Conservation (phyloP, 441 rosid genomes). For the Capsella rubella region DNA sequence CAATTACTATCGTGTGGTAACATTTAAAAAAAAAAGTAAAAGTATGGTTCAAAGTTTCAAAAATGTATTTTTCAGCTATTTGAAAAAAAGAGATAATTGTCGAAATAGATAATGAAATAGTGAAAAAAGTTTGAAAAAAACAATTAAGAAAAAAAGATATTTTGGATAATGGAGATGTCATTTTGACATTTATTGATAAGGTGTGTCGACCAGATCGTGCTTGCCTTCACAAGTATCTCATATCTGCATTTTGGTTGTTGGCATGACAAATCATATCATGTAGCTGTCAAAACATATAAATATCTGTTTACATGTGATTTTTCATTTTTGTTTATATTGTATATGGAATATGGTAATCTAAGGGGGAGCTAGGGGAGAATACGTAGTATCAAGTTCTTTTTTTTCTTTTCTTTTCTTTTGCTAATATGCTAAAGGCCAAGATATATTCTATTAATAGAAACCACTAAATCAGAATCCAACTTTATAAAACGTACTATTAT, state of each 20-base stretch:
- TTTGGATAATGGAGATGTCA: slow-evolving; percentile 2
- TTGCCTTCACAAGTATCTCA: slow-evolving; percentile 32
- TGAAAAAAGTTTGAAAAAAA: background rate
- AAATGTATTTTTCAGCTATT: background rate
- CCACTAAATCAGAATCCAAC: background rate
- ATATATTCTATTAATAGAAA: background rate
- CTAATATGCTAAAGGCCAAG: too few relatives aligned
- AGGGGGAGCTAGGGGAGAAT: too few relatives aligned
- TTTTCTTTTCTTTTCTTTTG: background rate
- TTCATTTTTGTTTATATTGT: background rate
- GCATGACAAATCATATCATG: slow-evolving; percentile 29
- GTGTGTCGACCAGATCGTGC: slow-evolving; percentile 43
- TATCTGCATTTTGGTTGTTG: slow-evolving; percentile 32
- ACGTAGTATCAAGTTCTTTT: background rate
- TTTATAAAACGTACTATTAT: background rate
- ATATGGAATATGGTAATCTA: background rate
- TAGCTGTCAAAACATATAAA: slow-evolving; percentile 29
- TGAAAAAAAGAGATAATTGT: background rate
- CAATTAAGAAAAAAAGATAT: background rate
- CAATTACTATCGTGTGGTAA: background rate
- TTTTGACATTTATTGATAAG: slow-evolving; percentile 22
- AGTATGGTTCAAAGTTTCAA: background rate
- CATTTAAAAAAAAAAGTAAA: background rate
- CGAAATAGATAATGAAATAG: slow-evolving; percentile 9
- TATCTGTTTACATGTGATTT: background rate